A percentile compares a stretch with the other conserved stretches of the same genome.
phyloP scores from a whole-genome alignment of 495 filamentous ascomycete species.

The Hyaloscypha variabilis region DNA sequence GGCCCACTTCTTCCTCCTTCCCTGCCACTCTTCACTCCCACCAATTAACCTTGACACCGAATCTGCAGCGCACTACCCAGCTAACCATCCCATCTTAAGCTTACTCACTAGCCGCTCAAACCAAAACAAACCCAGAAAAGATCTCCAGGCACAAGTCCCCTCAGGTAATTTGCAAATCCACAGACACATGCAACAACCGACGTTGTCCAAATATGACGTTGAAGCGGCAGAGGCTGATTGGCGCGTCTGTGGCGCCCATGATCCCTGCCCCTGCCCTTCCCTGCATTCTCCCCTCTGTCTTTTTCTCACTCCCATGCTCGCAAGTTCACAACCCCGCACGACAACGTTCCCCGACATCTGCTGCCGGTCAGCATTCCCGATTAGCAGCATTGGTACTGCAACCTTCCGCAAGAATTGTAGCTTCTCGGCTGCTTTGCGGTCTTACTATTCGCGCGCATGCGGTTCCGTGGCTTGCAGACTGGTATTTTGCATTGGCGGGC shows the following conservation, averaged over 20 bases:
- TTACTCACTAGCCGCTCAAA: too few species aligned
- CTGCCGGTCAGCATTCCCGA: too few species aligned
- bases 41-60: too few species aligned
- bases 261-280: too few species aligned
- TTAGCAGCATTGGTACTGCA: too few species aligned
- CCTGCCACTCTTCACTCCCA: too few species aligned
- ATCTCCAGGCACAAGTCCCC: background rate
- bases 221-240: slow-evolving; percentile 12
- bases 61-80: too few species aligned
- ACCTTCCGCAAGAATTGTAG: background rate
- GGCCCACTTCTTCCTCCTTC: too few species aligned
- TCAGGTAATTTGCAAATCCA: background rate
- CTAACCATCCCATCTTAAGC: too few species aligned
- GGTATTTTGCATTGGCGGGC: too few species aligned
- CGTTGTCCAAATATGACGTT: slow-evolving; percentile 6
- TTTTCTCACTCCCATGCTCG: background rate
- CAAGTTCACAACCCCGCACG: too few species aligned
- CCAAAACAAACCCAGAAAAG: background rate
- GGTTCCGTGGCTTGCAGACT: background rate
- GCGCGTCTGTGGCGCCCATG: slow-evolving; percentile 16
- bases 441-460: slow-evolving; percentile 24
- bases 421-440: background rate
- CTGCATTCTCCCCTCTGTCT: background rate
- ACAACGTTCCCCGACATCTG: too few species aligned
- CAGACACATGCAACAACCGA: background rate